These are phyloP conservation scores for Bondarzewia mesenterica DNA, from an alignment of 1,284 basidiomycete genomes.

Conservation along the genomic window DNA sequence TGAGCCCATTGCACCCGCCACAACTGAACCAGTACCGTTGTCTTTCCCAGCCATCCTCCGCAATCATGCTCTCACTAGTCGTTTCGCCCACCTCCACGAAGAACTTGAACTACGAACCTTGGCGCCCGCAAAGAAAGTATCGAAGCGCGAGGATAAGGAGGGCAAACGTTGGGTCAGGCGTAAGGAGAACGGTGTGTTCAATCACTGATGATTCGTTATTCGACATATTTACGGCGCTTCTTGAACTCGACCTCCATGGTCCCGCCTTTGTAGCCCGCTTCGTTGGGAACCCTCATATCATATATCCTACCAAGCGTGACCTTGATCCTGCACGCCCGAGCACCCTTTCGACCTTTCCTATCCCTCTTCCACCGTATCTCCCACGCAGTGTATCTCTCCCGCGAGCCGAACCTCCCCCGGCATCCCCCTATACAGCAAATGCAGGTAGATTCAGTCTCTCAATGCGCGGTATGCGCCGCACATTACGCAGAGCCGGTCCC, in stretches of 20 bases:
- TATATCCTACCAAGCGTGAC: constrained; percentile 50
- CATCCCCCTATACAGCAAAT: constrained; percentile 48
- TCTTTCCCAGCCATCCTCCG: constrained; percentile 67
- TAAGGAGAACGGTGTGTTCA: constrained; percentile 61
- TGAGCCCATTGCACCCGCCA: neutral
- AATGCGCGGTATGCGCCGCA: constrained; percentile 62
- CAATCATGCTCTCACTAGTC: constrained; percentile 41
- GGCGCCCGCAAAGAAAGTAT: constrained; percentile 27
- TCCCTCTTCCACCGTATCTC: constrained; percentile 62
- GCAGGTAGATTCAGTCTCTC: constrained; percentile 71
- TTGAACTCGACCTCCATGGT: neutral
- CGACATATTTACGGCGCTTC: neutral
- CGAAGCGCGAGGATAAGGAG: constrained; percentile 45
- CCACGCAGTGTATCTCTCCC: constrained; percentile 51
- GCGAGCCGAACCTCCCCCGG: constrained; percentile 26
- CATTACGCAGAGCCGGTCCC: constrained; percentile 53
- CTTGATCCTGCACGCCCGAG: constrained; percentile 36
- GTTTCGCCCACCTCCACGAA: constrained; percentile 44
- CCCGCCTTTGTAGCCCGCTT: constrained; percentile 44
- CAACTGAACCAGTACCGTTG: constrained; percentile 30
- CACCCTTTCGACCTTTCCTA: constrained; percentile 56
- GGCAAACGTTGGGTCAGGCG: constrained; percentile 70
- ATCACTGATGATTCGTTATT: too few species aligned
- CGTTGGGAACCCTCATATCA: constrained; percentile 61
- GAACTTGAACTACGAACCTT: constrained; percentile 13